These are phyloP conservation scores for Musa balbisiana DNA, from an alignment of 202 grass and related monocot species.

Conservation along the genomic window DNA sequence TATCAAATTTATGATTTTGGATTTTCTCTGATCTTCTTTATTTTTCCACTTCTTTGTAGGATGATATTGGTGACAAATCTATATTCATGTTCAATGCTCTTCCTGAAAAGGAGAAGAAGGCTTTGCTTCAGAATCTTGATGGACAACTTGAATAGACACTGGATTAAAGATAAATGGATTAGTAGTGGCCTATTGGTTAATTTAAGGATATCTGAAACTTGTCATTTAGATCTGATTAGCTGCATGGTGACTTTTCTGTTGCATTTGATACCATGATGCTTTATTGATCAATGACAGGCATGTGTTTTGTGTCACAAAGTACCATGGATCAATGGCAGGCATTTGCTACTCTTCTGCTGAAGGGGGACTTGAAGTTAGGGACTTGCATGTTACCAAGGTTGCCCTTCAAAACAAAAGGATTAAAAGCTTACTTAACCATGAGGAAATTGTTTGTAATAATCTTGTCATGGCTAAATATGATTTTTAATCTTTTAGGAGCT, in stretches of 20 bases:
- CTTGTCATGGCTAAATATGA: too few species aligned
- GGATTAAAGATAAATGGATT: slow-evolving; percentile 15
- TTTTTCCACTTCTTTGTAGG: slow-evolving; percentile 26
- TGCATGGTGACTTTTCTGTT: not conserved
- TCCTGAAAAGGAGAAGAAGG: slow-evolving; percentile 71
- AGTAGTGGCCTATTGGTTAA: too few species aligned
- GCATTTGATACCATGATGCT: not conserved
- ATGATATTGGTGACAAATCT: slow-evolving; percentile 88
- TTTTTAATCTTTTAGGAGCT: too few species aligned
- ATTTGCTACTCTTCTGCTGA: too few species aligned
- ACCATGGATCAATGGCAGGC: too few species aligned
- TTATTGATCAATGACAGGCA: not conserved
- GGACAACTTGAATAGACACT: slow-evolving; percentile 27
- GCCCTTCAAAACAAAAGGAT: too few species aligned
- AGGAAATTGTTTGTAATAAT: too few species aligned
- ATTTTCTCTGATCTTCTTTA: not conserved
- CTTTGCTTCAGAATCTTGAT: slow-evolving; percentile 60
- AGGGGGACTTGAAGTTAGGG: too few species aligned
- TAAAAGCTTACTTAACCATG: too few species aligned
- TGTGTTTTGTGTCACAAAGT: not conserved
- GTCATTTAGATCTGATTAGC: not conserved
- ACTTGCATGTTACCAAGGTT: too few species aligned
- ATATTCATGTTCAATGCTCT: slow-evolving; percentile 88
- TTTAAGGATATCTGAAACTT: not conserved
- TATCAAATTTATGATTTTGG: not conserved